Evolutionary conservation across 2,329 filamentous ascomycete genomes (phyloP), one percentile per base, ranked within the genome.

Genomic region (Venturia nashicola): DNA sequence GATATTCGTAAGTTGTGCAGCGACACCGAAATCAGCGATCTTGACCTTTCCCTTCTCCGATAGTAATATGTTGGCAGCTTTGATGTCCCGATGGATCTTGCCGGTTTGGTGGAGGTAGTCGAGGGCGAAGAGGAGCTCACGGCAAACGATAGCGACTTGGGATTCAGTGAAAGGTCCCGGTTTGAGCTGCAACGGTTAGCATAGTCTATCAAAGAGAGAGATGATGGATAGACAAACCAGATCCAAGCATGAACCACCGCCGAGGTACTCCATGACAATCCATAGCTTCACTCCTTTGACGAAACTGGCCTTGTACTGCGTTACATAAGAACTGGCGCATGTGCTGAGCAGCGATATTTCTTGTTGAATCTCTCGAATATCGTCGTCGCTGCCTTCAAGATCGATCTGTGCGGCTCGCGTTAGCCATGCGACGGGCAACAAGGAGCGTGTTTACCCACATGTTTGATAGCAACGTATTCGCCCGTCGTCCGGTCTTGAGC

Each of bases 241-340:
- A 74, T 99, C 94, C 68, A 97, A 82, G 74, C 94, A 97, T 20
- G 94, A 97, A 48, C 94, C 94, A 67, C 94, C 94, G 6, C 94
- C 94, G 12, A 99, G 80, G 72, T 89, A 99, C 76, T 99, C 94
- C 94, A 99, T 99, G 65, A 97, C 91, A 72, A 99, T 99, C 94
- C 94, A 99, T 80, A 99, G 79, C 77, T 97, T 99, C 74, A 92
- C 89, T 34, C 94, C 94, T 69, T 90, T 86, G n/a, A 97, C 83
- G 75, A 97, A 99, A 72, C 92, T 97, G 27, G 90, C 89, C 74
- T 92, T 95, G 81, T 99, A 99, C 73, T 96, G 90, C 18, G 94
- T 97, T 69, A 99, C 91, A 75, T 89, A 95, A 59, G 89, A 88
- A 73, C 92, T 97, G 69, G 89, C 89, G 79, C 94, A 99, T 62